Percentiles rank a stretch among this genome's conserved stretches.
Conservation (phyloP, 805 yeast species). For the Blastobotrys americana region DNA sequence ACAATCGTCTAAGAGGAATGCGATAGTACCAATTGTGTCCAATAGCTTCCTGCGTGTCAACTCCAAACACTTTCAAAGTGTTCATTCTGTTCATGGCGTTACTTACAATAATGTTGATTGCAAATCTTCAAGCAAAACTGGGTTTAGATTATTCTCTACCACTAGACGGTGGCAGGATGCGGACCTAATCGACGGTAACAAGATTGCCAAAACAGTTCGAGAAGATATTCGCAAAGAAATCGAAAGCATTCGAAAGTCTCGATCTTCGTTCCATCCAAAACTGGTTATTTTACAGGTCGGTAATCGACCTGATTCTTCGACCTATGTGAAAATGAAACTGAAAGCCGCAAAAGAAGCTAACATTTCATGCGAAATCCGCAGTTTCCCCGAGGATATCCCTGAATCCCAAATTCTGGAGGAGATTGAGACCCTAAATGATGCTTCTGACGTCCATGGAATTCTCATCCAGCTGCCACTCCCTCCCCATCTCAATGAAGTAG, state of each 20-base stretch:
- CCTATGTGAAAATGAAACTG: slow-evolving; percentile 85
- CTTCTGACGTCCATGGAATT: slow-evolving; percentile 74
- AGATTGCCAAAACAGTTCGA: slow-evolving; percentile 36
- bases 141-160: not conserved
- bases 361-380: slow-evolving; percentile 58
- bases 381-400: slow-evolving; percentile 53
- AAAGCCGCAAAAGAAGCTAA: slow-evolving; percentile 84
- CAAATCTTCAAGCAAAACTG: not conserved
- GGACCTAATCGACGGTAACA: slow-evolving; percentile 48
- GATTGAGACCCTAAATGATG: slow-evolving; percentile 61
- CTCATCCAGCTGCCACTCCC: slow-evolving; percentile 91
- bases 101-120: not conserved
- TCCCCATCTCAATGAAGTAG: slow-evolving; percentile 64
- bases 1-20: no score
- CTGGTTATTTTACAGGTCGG: slow-evolving; percentile 88
- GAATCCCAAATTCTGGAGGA: slow-evolving; percentile 51
- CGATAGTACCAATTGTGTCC: no score
- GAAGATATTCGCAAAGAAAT: slow-evolving; percentile 18
- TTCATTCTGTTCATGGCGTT: not conserved
- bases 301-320: slow-evolving; percentile 77
- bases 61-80: not conserved
- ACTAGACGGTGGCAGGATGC: slow-evolving; percentile 16
- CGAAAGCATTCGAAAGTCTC: slow-evolving; percentile 13
- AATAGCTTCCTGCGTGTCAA: not conserved
- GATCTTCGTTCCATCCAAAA: slow-evolving; percentile 49